These are phyloP conservation scores for Fragaria vesca DNA, from an alignment of 306 rosid species.

Conservation along the genomic window DNA sequence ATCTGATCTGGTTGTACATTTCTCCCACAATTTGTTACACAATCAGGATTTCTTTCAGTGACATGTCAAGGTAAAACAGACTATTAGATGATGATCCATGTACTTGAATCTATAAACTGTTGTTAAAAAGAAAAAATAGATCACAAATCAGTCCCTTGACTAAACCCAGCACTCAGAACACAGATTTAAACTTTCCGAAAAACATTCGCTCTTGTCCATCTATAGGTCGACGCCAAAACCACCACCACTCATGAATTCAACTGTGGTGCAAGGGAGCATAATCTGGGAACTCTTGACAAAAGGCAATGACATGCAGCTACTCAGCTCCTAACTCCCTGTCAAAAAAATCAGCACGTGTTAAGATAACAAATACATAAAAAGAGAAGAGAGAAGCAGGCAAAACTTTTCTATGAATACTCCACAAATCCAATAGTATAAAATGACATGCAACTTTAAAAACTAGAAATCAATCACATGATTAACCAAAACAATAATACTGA, in stretches of 20 bases:
- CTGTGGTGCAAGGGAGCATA: conserved; percentile 19
- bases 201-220: conserved; percentile 22
- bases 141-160: conserved; percentile 36
- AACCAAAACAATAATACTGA: not conserved
- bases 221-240: conserved; percentile 16
- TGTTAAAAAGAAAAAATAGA: not conserved
- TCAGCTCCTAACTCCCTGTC: conserved; percentile 34
- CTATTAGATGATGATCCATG: not conserved
- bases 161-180: conserved; percentile 32
- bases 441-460: not conserved
- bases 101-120: conserved; percentile 11
- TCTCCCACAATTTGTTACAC: conserved; percentile 2
- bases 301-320: conserved; percentile 19
- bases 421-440: not conserved
- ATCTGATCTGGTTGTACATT: conserved; percentile 1
- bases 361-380: not conserved
- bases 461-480: not conserved
- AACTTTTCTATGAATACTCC: not conserved
- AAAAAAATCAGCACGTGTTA: conserved; percentile 8
- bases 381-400: not conserved
- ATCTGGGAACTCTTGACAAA: conserved; percentile 19
- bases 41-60: not conserved
- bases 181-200: conserved; percentile 3
- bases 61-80: conserved; percentile 1
- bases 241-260: conserved; percentile 11